Conservation (phyloP, 2,329 filamentous ascomycete genomes). For the Aureobasidium mangrovei region DNA sequence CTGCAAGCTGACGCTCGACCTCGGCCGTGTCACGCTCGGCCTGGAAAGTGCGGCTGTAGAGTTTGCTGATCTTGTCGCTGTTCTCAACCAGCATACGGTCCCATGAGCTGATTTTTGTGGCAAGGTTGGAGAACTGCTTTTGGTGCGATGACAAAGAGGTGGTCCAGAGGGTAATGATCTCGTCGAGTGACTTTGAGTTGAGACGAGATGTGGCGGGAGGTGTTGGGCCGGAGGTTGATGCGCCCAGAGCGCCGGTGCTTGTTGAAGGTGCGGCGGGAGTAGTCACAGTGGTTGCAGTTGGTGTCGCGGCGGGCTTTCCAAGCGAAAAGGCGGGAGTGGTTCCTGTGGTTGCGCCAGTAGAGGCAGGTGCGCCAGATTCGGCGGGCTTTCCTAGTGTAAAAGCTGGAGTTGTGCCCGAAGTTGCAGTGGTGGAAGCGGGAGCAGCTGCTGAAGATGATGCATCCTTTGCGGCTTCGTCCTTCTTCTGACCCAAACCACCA, state of each 20-base stretch:
- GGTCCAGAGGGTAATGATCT: conserved; percentile 95
- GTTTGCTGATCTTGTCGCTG: conserved; percentile 84
- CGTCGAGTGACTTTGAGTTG: conserved; percentile 98
- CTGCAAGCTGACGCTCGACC: conserved; percentile 81
- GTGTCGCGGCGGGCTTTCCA: conserved; percentile 15
- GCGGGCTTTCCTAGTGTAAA: conserved; percentile 14
- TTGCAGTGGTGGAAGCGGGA: conserved; percentile 8
- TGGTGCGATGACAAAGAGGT: conserved; percentile 93
- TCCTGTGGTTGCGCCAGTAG: conserved; percentile 18
- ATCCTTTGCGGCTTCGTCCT: conserved; percentile 5
- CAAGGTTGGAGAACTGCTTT: conserved; percentile 89
- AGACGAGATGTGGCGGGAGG: conserved; percentile 76
- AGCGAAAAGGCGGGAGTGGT: conserved; percentile 16
- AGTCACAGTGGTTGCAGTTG: background rate
- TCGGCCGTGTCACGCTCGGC: conserved; percentile 88
- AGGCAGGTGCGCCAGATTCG: conserved; percentile 15
- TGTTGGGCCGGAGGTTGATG: conserved; percentile 70
- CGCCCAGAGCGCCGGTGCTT: conserved; percentile 41
- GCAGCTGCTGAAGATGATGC: conserved; percentile 5
- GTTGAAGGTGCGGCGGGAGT: conserved; percentile 23
- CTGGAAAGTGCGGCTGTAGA: conserved; percentile 87
- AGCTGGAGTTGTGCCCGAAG: conserved; percentile 9
- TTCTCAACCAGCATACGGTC: conserved; percentile 89
- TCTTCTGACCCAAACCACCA: conserved; percentile 5
- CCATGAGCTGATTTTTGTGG: conserved; percentile 79